Evolutionary conservation across 768 basidiomycete species (phyloP), one percentile per base, ranked within the genome.

Genomic region (Mycena pura): DNA sequence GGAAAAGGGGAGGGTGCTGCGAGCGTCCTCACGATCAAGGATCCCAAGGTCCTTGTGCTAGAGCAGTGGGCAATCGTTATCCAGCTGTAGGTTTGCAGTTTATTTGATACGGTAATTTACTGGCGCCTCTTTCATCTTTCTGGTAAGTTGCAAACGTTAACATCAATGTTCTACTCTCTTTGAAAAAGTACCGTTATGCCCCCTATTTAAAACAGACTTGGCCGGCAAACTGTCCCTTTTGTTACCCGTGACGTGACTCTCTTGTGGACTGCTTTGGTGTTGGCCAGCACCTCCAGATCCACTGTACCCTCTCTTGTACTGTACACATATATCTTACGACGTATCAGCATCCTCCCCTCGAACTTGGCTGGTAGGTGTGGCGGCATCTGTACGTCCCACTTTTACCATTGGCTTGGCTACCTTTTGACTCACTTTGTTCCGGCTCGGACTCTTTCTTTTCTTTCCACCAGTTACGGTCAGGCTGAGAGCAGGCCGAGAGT

Each of bases 1-100:
- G 84, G 82, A 3, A 85, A 82, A 66, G 85, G 83, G 72, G 89
- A 87, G 63, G 90, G 86, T 3, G 66, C 41, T n/a, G 86, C 92
- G 22, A 89, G 89, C 68, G 74, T 86, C 56, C 77, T 99, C 59
- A 78, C 81, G 2, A 85, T 99, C 73, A 92, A 89, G 76, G 89
- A 94, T 71, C 92, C 92, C 3, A 84, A 74, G 57, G 81, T 86
- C 11, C 70, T 73, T 39, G 75, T 92, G 50, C 76, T 80, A 27
- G 75, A 79, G 39, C 88, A 92, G 69, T 94, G 92, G 92, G 76
- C 77, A 45, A 82, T 93, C 41, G 70, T 73, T 29, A 68, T 74
- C 41, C 64, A 69, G 63, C 43, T 70, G 31, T 72, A 64, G 57
- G 45, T 25, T 50, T 44, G 47, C 48, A 47, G 52, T 48, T 52